Evolutionary conservation across 2,329 filamentous ascomycete genomes (phyloP).

Genomic region (Aulographum hederae): DNA sequence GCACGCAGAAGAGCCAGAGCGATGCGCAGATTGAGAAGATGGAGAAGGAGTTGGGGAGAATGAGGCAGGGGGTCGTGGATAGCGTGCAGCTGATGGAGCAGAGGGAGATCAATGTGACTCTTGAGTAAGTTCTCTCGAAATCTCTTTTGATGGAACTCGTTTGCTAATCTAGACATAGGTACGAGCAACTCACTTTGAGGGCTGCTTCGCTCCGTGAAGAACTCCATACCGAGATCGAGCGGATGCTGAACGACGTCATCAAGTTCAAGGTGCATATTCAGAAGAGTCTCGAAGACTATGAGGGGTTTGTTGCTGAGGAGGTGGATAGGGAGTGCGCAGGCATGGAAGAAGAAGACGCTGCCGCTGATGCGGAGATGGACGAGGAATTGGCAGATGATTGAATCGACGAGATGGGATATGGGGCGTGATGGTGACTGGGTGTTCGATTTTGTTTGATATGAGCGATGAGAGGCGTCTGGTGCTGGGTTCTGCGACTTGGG

Average conservation of each 20-base stretch:
- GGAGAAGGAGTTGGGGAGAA: conserved; percentile 93
- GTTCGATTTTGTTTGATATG: too few relatives aligned
- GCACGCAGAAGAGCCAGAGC: conserved; percentile 69
- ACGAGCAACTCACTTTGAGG: conserved; percentile 77
- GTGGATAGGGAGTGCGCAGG: conserved; percentile 48
- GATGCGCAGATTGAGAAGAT: conserved; percentile 96
- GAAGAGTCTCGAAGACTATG: conserved; percentile 81
- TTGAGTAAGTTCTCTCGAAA: conserved; percentile 75
- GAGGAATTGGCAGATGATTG: not conserved
- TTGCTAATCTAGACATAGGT: too few relatives aligned
- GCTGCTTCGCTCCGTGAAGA: conserved; percentile 81
- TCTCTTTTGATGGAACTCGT: too few relatives aligned
- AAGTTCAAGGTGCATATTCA: conserved; percentile 98
- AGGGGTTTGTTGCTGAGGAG: conserved; percentile 82
- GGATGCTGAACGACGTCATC: conserved; percentile 91
- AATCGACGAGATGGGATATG: conserved; percentile 1
- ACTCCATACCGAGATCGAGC: conserved; percentile 91
- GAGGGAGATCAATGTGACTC: conserved; percentile 87
- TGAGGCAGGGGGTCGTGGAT: conserved; percentile 68
- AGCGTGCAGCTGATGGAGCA: conserved; percentile 86
- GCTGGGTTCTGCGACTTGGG: too few relatives aligned
- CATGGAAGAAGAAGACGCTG: conserved; percentile 19
- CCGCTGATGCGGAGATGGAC: conserved; percentile 11
- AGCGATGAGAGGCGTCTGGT: too few relatives aligned
- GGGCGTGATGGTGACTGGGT: too few relatives aligned